Conservation (phyloP, 2,329 filamentous ascomycete genomes). For the Fusarium luffae region DNA sequence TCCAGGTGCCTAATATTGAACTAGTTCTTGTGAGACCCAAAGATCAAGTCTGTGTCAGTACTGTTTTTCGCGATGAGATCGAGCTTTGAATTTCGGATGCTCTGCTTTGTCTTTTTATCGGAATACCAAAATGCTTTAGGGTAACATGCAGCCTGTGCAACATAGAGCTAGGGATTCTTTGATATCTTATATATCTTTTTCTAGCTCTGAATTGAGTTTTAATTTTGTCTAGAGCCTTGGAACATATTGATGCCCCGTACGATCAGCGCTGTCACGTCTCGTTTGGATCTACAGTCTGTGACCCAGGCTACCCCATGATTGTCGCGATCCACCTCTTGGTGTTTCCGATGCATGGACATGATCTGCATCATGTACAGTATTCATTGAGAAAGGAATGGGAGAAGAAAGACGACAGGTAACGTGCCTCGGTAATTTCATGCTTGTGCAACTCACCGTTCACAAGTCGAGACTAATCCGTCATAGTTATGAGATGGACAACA, state of each 20-base stretch:
- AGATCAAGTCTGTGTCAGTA: neutral
- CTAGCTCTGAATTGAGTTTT: neutral
- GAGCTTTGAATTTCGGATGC: neutral
- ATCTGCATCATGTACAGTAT: neutral
- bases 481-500: neutral
- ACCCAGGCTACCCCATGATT: constrained; percentile 22
- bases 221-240: neutral
- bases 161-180: neutral
- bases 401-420: neutral
- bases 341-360: neutral
- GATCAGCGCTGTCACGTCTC: constrained; percentile 31
- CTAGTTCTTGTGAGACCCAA: neutral
- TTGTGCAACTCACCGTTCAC: neutral
- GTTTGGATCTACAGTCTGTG: constrained; percentile 9
- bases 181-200: neutral
- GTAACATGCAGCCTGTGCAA: neutral
- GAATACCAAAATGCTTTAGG: neutral
- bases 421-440: neutral
- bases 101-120: neutral
- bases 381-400: neutral
- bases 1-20: neutral
- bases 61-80: too few species aligned
- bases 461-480: neutral
- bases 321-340: constrained; percentile 19
- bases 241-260: neutral